Base-by-base conservation (phyloP, 768 basidiomycete genomes). In the Lactarius deliciosus region DNA sequence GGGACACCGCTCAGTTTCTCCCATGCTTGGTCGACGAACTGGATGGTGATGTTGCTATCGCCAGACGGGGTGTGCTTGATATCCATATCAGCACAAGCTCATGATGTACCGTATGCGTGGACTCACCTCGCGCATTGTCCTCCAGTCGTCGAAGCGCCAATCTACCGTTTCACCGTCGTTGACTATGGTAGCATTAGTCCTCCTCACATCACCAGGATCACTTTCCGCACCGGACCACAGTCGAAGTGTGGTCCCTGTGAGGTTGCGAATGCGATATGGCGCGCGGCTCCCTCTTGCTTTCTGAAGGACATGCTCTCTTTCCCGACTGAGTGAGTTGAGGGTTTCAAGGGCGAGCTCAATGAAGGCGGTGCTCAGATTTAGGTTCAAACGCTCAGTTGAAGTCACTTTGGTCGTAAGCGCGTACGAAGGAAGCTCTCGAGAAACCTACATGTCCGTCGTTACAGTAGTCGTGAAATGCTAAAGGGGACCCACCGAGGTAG, bases 141-240 rank as follows among this genome's bases (percentile, higher is more conserved):
- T 90, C 90, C 94, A 94, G 73, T 98, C 96, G 74, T 98, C 95
- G 72, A 98, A 98, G 63, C 97, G 83, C 97, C 97, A 98, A 64
- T 98, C 96, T 5, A 92, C 80, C 9, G 82, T 86, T 72, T 92
- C 83, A 43, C 90, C 89, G 69, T 94, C 84, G 22, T 85, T 78
- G 43, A 99, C 78, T 71, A 87, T 85, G 53, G 86, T 81, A 36
- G 82, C 79, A 36, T 80, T 80, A 3, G 79, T 74, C 64, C 86
- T 83, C 56, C 82, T 83, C 16, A 7, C 50, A 15, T 78, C 75
- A 62, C 77, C 79, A 30, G 75, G 70, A 70, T 72, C 83, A 41
- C 83, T 83, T 57, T 92, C 90, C 22, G 82, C 75, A 70, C 96
- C 94, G 2, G 94, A 86, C 93, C 94, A 96, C 11, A 99, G 78